phyloP scores from a whole-genome alignment of 768 basidiomycete species.

The Phanerochaete carnosa region DNA sequence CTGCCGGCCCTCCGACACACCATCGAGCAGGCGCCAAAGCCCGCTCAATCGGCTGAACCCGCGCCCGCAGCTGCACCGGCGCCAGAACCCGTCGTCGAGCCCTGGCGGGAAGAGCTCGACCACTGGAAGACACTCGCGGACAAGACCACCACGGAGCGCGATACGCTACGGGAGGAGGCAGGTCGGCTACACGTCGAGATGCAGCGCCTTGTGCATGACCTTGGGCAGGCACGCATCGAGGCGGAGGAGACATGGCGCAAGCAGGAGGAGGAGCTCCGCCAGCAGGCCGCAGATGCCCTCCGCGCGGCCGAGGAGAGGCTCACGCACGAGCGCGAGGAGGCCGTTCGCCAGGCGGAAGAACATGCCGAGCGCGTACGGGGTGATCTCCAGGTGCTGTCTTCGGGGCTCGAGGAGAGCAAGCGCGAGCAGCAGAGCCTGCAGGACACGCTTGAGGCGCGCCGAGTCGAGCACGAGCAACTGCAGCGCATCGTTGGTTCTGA shows the following conservation, averaged over 20 bases:
- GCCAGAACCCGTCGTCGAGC: slow-evolving; percentile 1
- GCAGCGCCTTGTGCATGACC: slow-evolving; percentile 12
- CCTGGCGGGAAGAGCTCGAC: slow-evolving; percentile 14
- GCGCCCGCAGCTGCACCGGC: neutral
- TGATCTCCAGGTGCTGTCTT: neutral
- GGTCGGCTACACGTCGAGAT: slow-evolving; percentile 10
- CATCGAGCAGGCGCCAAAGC: neutral
- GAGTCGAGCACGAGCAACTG: slow-evolving; percentile 2
- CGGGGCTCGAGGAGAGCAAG: neutral
- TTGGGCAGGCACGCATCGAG: slow-evolving; percentile 11
- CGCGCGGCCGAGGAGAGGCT: neutral
- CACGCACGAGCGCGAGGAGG: neutral
- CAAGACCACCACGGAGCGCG: slow-evolving; percentile 13
- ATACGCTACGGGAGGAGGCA: slow-evolving; percentile 8
- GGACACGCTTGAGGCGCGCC: slow-evolving; percentile 1
- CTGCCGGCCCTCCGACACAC: slow-evolving; percentile 8
- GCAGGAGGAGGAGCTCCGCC: slow-evolving; percentile 9
- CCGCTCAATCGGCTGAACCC: neutral
- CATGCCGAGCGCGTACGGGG: neutral
- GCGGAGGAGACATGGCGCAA: slow-evolving; percentile 10
- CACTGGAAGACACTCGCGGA: slow-evolving; percentile 11
- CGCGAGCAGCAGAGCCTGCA: slow-evolving; percentile 3
- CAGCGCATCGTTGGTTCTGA: slow-evolving; percentile 9
- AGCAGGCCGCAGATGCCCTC: slow-evolving; percentile 3
- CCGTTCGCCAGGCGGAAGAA: neutral